Conservation (phyloP, 2,329 filamentous ascomycete species). For the Huntiella moniliformis region DNA sequence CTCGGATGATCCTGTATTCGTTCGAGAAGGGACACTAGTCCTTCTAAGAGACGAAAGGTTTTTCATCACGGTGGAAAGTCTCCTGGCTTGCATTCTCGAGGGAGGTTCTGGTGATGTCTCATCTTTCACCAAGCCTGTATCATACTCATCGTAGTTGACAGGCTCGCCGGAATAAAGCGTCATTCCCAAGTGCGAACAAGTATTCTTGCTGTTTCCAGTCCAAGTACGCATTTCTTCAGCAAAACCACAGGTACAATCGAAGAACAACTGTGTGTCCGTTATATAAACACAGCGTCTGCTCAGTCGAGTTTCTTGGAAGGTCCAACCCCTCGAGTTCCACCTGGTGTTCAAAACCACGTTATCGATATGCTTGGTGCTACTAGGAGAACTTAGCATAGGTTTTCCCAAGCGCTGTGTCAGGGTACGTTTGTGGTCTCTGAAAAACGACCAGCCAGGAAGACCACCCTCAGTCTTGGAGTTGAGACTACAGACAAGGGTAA, state of each 20-base stretch:
- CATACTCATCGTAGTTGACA: neutral
- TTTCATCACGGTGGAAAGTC: no score
- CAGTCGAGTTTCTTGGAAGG: slow-evolving; percentile 5
- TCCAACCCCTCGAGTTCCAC: slow-evolving; percentile 6
- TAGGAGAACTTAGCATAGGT: neutral
- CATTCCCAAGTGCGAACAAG: neutral
- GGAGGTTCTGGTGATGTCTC: no score
- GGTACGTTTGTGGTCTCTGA: neutral
- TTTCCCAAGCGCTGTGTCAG: neutral
- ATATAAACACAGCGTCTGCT: neutral
- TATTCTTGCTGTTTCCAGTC: neutral
- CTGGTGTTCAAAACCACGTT: slow-evolving; percentile 22
- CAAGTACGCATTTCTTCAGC: slow-evolving; percentile 7
- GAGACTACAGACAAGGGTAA: slow-evolving; percentile 21
- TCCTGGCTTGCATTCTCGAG: no score
- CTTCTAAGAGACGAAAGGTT: no score
- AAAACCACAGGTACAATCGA: slow-evolving; percentile 5
- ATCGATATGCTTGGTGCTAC: neutral
- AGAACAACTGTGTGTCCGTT: neutral
- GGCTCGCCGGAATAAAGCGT: neutral
- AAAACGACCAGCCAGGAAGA: neutral
- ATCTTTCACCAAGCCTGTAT: neutral
- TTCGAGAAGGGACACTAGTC: no score
- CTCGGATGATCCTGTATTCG: no score
- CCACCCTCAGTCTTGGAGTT: neutral